phyloP scores from a whole-genome alignment of 768 basidiomycete genomes.

The Lanmaoa pseudosensibilis region DNA sequence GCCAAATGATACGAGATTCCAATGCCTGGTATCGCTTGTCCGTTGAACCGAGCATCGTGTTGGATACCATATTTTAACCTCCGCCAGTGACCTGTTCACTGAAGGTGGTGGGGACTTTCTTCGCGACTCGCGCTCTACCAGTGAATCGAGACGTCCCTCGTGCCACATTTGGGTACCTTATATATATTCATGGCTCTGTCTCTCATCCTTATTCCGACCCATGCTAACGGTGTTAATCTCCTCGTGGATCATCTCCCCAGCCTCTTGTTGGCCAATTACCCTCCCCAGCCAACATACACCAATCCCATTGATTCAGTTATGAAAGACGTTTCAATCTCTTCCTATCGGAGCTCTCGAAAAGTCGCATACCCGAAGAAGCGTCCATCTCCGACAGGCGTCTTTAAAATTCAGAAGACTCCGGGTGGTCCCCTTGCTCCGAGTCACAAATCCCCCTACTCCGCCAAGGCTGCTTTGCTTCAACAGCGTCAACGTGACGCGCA shows the following conservation, averaged over 20 bases:
- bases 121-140: neutral
- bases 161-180: conserved; percentile 3
- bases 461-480: conserved; percentile 56
- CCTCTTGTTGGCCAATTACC: conserved; percentile 44
- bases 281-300: conserved; percentile 41
- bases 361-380: conserved; percentile 81
- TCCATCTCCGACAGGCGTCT: conserved; percentile 77
- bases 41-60: neutral
- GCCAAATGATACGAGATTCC: conserved; percentile 5
- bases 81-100: conserved; percentile 9
- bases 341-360: conserved; percentile 60
- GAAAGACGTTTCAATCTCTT: conserved; percentile 71
- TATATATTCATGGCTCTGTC: conserved; percentile 4
- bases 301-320: conserved; percentile 45
- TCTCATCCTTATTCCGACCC: conserved; percentile 3
- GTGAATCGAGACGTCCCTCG: neutral
- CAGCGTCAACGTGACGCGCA: conserved; percentile 72
- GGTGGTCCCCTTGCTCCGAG: conserved; percentile 44
- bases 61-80: conserved; percentile 17
- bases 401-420: conserved; percentile 63
- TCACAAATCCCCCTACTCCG: conserved; percentile 65
- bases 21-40: neutral
- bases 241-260: conserved; percentile 33
- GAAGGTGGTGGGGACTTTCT: neutral
- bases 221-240: conserved; percentile 24